A percentile compares a stretch with the other conserved stretches of the same genome.
phyloP scores from a whole-genome alignment of 73 alveolate genomes.

The Paramecium caudatum region DNA sequence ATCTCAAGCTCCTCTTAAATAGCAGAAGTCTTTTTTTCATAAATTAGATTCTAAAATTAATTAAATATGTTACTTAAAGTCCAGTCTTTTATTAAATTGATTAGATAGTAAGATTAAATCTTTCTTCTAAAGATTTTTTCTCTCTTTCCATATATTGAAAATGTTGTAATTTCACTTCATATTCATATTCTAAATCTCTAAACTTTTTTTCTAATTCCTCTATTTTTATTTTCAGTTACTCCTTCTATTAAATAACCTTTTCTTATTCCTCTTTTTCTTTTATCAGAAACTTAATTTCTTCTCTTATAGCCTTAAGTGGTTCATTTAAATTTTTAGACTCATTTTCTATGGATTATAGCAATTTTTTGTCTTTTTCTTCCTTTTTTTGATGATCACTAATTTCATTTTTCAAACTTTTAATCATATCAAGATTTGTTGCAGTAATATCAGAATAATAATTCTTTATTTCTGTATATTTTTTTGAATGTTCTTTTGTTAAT shows the following conservation, averaged over 20 bases:
- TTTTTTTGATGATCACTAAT: constrained; percentile 88
- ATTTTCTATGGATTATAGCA: constrained; percentile 82
- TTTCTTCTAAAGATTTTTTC: constrained; percentile 90
- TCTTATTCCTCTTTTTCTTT: constrained; percentile 85
- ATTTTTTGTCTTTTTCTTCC: constrained; percentile 85
- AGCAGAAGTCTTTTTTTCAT: constrained; percentile 95
- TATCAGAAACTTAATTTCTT: constrained; percentile 77
- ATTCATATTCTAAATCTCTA: constrained; percentile 95
- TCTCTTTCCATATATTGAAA: constrained; percentile 94
- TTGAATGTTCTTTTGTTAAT: constrained; percentile 92
- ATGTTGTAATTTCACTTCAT: constrained; percentile 95
- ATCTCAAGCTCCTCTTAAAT: constrained; percentile 95
- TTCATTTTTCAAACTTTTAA: constrained; percentile 95
- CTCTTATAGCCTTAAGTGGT: constrained; percentile 92
- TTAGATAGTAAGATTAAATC: constrained; percentile 90
- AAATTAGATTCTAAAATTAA: constrained; percentile 79
- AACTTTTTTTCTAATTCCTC: constrained; percentile 86
- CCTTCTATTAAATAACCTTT: constrained; percentile 83
- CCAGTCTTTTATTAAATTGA: constrained; percentile 97
- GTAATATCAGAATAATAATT: constrained; percentile 96
- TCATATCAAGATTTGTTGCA: constrained; percentile 95
- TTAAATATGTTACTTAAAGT: constrained; percentile 72
- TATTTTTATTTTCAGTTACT: constrained; percentile 85
- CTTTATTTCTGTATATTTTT: constrained; percentile 94
- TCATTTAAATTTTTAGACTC: constrained; percentile 82